Percentiles rank a stretch among this genome's conserved stretches.
These are phyloP conservation scores for Wickerhamomyces strasburgensis DNA, from an alignment of 805 yeast genomes.

Conservation along the genomic window DNA sequence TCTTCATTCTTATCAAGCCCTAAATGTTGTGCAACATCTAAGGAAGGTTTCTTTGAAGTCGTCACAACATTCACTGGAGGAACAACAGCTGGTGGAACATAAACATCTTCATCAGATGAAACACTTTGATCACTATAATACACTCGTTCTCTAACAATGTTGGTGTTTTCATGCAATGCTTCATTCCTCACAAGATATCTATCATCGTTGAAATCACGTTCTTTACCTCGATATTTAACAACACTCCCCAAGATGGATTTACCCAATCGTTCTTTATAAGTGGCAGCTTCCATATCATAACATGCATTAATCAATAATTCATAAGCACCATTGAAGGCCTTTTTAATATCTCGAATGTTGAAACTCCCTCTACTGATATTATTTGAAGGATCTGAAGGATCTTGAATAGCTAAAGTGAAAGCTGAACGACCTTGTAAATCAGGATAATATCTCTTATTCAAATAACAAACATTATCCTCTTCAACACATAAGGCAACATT, in stretches of 20 bases:
- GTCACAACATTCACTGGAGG: too few relatives aligned
- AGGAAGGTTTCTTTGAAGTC: not conserved
- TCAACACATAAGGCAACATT: constrained; percentile 62
- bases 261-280: constrained; percentile 63
- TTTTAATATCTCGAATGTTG: constrained; percentile 71
- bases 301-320: constrained; percentile 71
- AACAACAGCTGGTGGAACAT: too few relatives aligned
- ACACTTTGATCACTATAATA: constrained; percentile 10
- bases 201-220: constrained; percentile 74
- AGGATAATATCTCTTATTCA: constrained; percentile 51
- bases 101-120: constrained; percentile 12
- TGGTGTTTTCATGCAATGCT: constrained; percentile 36
- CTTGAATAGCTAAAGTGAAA: constrained; percentile 74
- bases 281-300: constrained; percentile 61
- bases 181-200: constrained; percentile 57
- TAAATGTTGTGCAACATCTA: not conserved
- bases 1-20: constrained; percentile 15
- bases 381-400: constrained; percentile 80
- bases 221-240: constrained; percentile 67
- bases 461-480: constrained; percentile 52
- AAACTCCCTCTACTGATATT: constrained; percentile 84
- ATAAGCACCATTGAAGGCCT: constrained; percentile 86
- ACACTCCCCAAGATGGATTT: constrained; percentile 76
- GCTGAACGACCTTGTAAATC: constrained; percentile 49
- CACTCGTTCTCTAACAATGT: constrained; percentile 6